phyloP scores from a whole-genome alignment of 345 rosid genomes.

The Ricinus communis region DNA sequence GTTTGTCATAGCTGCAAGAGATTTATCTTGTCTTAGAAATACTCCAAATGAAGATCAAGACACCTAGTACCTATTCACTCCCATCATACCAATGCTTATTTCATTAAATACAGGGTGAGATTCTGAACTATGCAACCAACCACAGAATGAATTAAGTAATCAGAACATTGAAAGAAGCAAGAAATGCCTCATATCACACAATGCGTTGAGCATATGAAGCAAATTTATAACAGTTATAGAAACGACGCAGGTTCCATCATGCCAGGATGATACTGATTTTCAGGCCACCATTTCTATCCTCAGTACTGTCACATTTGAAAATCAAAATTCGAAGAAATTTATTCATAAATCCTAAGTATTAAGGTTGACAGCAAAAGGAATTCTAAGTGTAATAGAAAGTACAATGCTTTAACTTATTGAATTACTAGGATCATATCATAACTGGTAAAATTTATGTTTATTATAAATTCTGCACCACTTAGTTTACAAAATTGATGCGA shows the following conservation, averaged over 20 bases:
- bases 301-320: background rate
- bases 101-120: background rate
- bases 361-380: background rate
- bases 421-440: background rate
- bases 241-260: background rate
- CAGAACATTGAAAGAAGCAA: background rate
- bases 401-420: too few species aligned
- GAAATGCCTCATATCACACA: background rate
- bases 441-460: background rate
- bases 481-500: background rate
- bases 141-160: background rate
- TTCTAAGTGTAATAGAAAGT: background rate
- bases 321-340: too few species aligned
- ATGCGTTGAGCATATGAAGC: background rate
- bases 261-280: background rate
- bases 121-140: background rate
- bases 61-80: background rate
- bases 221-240: background rate
- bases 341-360: too few species aligned
- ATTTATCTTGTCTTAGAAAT: slow-evolving; percentile 17
- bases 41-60: slow-evolving; percentile 6
- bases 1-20: slow-evolving; percentile 76
- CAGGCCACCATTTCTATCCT: background rate
- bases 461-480: background rate
- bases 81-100: too few species aligned